phyloP scores from a whole-genome alignment of 441 rosid species.

The Pelargonium cotyledonis region DNA sequence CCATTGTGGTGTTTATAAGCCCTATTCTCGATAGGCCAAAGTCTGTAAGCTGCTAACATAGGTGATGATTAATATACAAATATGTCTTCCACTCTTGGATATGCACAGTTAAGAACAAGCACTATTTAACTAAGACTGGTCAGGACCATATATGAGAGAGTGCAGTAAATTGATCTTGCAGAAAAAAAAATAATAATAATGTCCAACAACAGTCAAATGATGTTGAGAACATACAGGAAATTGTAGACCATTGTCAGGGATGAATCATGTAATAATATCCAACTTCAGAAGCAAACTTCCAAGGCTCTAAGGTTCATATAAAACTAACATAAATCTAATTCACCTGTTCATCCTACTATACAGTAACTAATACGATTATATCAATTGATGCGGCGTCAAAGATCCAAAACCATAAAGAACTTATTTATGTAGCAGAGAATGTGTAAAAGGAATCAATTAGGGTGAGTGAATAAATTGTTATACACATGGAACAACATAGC shows the following conservation, averaged over 20 bases:
- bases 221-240: neutral
- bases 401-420: neutral
- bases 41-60: slow-evolving; percentile 72
- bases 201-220: neutral
- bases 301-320: slow-evolving; percentile 7
- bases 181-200: neutral
- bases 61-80: slow-evolving; percentile 26
- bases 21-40: slow-evolving; percentile 86
- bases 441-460: neutral
- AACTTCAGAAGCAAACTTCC: slow-evolving; percentile 4
- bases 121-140: neutral
- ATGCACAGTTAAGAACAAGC: neutral
- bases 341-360: slow-evolving; percentile 3
- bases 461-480: neutral
- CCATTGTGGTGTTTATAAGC: slow-evolving; percentile 72
- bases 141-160: neutral
- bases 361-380: neutral
- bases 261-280: neutral
- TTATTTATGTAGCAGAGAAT: neutral
- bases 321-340: neutral
- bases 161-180: neutral
- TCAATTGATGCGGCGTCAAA: neutral
- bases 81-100: neutral
- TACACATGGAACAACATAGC: slow-evolving; percentile 2
- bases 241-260: neutral